Percentiles rank a stretch among this genome's conserved stretches.
Evolutionary conservation across 1,139 yeast species (phyloP).

Genomic region (Pichia sp.): DNA sequence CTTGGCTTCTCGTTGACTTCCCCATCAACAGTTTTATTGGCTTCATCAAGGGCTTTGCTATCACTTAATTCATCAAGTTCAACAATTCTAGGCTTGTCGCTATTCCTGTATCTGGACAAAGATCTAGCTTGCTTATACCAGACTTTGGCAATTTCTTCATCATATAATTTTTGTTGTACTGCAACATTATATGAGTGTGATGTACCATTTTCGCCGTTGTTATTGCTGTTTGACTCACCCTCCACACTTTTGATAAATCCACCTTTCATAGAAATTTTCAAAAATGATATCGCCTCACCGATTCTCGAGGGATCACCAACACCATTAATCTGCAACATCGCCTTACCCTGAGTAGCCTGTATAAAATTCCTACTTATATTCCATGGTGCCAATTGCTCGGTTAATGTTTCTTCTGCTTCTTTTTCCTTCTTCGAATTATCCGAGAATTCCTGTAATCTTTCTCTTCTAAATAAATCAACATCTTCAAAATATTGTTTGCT

Average conservation of each 20-base stretch:
- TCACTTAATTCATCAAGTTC: conserved; percentile 27
- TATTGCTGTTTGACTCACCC: background rate
- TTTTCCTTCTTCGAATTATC: conserved; percentile 17
- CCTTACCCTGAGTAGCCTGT: conserved; percentile 91
- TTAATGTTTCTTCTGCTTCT: conserved; percentile 38
- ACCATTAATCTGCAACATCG: conserved; percentile 94
- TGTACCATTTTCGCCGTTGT: conserved; percentile 9
- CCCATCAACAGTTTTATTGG: conserved; percentile 33
- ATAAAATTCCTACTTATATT: conserved; percentile 82
- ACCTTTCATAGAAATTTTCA: conserved; percentile 91
- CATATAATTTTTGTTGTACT: conserved; percentile 85
- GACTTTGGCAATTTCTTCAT: conserved; percentile 79
- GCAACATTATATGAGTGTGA: conserved; percentile 74
- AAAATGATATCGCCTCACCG: conserved; percentile 84
- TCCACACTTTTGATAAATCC: conserved; percentile 49
- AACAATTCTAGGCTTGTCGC: conserved; percentile 27
- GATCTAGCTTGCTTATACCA: conserved; percentile 84
- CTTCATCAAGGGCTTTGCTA: conserved; percentile 20
- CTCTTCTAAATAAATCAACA: conserved; percentile 23
- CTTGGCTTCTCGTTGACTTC: conserved; percentile 31
- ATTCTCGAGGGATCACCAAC: conserved; percentile 95
- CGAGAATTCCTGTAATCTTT: conserved; percentile 14
- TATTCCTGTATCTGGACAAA: conserved; percentile 33
- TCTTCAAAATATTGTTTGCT: conserved; percentile 57
- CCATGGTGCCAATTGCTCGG: conserved; percentile 93